These are phyloP conservation scores for Erythrophleum ivorense DNA, from an alignment of 331 rosid species.

Conservation along the genomic window DNA sequence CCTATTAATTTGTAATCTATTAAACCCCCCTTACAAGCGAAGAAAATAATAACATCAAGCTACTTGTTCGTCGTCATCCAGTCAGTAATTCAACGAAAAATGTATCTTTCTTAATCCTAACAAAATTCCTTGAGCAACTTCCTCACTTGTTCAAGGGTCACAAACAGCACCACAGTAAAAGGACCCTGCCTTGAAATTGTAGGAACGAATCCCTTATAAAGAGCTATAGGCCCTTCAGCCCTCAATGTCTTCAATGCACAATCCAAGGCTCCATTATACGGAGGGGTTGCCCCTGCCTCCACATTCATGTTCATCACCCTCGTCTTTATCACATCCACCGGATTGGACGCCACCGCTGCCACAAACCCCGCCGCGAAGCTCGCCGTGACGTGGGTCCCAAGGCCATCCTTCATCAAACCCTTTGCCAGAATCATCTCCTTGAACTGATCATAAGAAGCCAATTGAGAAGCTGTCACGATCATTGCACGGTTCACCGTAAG, in stretches of 20 bases:
- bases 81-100: neutral
- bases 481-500: conserved; percentile 93
- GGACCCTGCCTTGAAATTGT: conserved; percentile 87
- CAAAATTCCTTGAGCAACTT: conserved; percentile 65
- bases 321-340: conserved; percentile 88
- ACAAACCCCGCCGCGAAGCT: conserved; percentile 91
- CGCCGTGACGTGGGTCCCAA: conserved; percentile 80
- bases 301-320: conserved; percentile 92
- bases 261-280: conserved; percentile 75
- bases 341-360: conserved; percentile 94
- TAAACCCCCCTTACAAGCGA: neutral
- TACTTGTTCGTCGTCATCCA: conserved; percentile 28
- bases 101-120: neutral
- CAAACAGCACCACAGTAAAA: conserved; percentile 82
- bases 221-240: conserved; percentile 78
- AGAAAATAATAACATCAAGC: neutral
- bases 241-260: conserved; percentile 75
- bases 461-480: conserved; percentile 91
- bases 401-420: conserved; percentile 68
- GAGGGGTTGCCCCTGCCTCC: conserved; percentile 58
- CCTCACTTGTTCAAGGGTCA: conserved; percentile 81
- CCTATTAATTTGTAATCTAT: neutral
- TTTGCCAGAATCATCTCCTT: conserved; percentile 69
- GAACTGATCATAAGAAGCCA: conserved; percentile 81
- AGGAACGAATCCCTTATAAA: conserved; percentile 82